These are phyloP conservation scores for Apiotrichum akiyoshidainum DNA, from an alignment of 1,284 basidiomycete species.

Conservation along the genomic window DNA sequence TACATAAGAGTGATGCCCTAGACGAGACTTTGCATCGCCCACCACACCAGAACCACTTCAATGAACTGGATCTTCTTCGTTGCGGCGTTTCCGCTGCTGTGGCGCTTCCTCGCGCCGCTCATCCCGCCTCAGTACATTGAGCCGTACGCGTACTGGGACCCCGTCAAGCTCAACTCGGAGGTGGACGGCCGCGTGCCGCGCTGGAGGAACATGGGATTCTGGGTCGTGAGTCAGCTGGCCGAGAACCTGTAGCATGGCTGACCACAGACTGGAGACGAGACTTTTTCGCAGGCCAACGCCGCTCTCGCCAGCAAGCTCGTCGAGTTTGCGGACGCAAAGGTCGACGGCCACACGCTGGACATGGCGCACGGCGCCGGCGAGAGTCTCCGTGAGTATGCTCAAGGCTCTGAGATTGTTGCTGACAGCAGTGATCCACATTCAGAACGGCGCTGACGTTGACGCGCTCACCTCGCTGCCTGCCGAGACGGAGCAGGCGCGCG, in stretches of 20 bases:
- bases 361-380: conserved; percentile 70
- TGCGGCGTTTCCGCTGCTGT: conserved; percentile 29
- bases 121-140: conserved; percentile 32
- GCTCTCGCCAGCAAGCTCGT: conserved; percentile 60
- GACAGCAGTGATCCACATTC: conserved; percentile 51
- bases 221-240: conserved; percentile 34
- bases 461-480: conserved; percentile 61
- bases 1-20: too few species aligned
- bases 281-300: conserved; percentile 62
- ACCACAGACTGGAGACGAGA: background rate
- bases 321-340: conserved; percentile 52
- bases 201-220: conserved; percentile 49
- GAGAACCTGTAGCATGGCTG: background rate
- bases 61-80: conserved; percentile 24
- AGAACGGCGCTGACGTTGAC: conserved; percentile 51
- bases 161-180: conserved; percentile 27
- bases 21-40: background rate
- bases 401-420: background rate
- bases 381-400: conserved; percentile 56
- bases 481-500: conserved; percentile 56
- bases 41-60: background rate
- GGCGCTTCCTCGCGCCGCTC: conserved; percentile 25
- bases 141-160: conserved; percentile 38
- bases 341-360: conserved; percentile 57
- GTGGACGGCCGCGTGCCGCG: conserved; percentile 15